Percentiles rank a stretch among this genome's conserved stretches.
These are phyloP conservation scores for Pseudocercospora eumusae DNA, from an alignment of 2,329 filamentous ascomycete genomes.

Conservation along the genomic window DNA sequence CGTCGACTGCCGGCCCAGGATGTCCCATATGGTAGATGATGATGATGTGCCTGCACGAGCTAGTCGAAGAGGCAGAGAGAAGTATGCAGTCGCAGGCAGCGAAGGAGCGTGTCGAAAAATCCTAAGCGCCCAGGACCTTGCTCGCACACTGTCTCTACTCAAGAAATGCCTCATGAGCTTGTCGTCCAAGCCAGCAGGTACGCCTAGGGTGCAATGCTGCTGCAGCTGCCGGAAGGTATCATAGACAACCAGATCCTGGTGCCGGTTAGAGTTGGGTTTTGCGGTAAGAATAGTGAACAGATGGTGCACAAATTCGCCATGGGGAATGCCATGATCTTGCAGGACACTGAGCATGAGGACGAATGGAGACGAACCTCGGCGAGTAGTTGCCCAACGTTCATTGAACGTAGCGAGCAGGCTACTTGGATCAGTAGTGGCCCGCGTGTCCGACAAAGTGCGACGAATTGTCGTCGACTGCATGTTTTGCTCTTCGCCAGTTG, in stretches of 20 bases:
- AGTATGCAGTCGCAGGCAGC: conserved; percentile 5
- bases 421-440: no score
- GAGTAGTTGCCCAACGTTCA: not conserved
- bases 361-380: not conserved
- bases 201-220: conserved; percentile 7
- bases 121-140: not conserved
- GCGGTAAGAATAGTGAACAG: conserved; percentile 11
- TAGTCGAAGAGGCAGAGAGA: conserved; percentile 6
- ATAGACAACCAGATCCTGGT: conserved; percentile 7
- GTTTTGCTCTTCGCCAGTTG: not conserved
- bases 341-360: conserved; percentile 15
- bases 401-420: not conserved
- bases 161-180: conserved; percentile 12
- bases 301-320: not conserved
- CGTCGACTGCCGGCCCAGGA: conserved; percentile 28
- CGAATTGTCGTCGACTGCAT: not conserved
- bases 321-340: conserved; percentile 11
- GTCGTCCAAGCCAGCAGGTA: conserved; percentile 7
- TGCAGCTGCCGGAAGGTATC: conserved; percentile 12
- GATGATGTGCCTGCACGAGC: not conserved
- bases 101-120: conserved; percentile 8
- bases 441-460: not conserved
- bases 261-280: not conserved
- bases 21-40: conserved; percentile 25
- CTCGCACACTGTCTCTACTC: not conserved